Conservation (phyloP, 768 basidiomycete species). For the Psilocybe tampanensis region DNA sequence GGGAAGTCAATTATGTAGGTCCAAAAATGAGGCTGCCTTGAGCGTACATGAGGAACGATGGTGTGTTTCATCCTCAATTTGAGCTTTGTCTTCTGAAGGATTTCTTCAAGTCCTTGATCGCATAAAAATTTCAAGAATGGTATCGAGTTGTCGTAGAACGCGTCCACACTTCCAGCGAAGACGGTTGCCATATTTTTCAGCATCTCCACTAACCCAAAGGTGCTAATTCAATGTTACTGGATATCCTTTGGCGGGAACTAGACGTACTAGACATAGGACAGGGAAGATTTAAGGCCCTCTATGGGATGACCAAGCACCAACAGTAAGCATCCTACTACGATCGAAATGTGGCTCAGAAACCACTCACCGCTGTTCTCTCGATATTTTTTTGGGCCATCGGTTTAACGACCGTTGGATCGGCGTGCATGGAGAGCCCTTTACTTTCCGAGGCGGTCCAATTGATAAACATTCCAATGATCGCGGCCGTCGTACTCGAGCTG, state of each 20-base stretch:
- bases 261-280: no score
- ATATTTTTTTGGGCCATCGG: no score
- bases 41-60: constrained; percentile 42
- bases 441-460: no score
- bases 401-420: no score
- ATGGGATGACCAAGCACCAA: no score
- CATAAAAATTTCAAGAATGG: constrained; percentile 37
- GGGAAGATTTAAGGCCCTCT: no score
- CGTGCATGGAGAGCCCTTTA: no score
- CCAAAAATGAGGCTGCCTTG: neutral
- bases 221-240: neutral
- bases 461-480: no score
- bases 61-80: constrained; percentile 27
- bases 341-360: no score
- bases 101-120: constrained; percentile 23
- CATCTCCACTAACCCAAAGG: neutral
- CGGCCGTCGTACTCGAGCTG: constrained; percentile 20
- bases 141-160: constrained; percentile 38
- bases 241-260: no score
- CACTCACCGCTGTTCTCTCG: no score
- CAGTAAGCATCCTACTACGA: no score
- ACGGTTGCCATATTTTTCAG: constrained; percentile 7
- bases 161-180: constrained; percentile 6
- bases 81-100: constrained; percentile 24
- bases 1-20: neutral